Base-by-base conservation (phyloP, 208 protist species). In the Trichomonas vaginalis region DNA sequence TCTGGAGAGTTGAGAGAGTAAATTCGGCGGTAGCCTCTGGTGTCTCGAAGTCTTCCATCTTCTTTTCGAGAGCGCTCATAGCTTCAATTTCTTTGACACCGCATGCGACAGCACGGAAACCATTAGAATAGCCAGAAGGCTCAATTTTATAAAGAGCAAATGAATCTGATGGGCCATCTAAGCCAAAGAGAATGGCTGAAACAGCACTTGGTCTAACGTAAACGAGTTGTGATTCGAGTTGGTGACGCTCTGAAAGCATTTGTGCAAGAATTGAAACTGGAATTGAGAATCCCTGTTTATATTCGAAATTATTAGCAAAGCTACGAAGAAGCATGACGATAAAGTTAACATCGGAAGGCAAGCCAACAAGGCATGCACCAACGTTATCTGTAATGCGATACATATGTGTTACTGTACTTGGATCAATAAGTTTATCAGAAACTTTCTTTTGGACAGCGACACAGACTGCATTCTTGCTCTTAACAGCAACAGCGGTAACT, bases 211-310 rank as follows among this genome's bases (percentile, higher is more conserved):
- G 86, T n/a, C 86, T 42, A 39, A 45, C 39, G 0, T 2, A 9
- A 0, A 98, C 98, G 92, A 99, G 98, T 97, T 99, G 99, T 23
- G 99, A 99, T 96, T 98, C 98, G 86, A 99, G 97, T 97, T 99
- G 99, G 37, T 98, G 97, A 96, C 98, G 97, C 97, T 99, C 98
- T 15, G 98, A 99, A 88, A 99, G 97, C 17, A 98, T 98, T 97
- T 99, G 99, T 46, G 99, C 99, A 23, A 99, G 96, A 40, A 98
- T 97, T 95, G 97, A 97, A 79, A 99, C 97, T n/a, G 98, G 98
- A 37, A 99, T 99, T 47, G 98, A 97, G 86, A 99, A 97, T 61
- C 98, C 99, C 96, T 98, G 98, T 95, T 98, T 97, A 97, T 98
- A 98, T 96, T 99, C 98, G 97, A 99, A 99, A 40, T 98, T 96